Evolutionary conservation across 306 rosid genomes (phyloP).

Genomic region (Gastrolobium villosum): DNA sequence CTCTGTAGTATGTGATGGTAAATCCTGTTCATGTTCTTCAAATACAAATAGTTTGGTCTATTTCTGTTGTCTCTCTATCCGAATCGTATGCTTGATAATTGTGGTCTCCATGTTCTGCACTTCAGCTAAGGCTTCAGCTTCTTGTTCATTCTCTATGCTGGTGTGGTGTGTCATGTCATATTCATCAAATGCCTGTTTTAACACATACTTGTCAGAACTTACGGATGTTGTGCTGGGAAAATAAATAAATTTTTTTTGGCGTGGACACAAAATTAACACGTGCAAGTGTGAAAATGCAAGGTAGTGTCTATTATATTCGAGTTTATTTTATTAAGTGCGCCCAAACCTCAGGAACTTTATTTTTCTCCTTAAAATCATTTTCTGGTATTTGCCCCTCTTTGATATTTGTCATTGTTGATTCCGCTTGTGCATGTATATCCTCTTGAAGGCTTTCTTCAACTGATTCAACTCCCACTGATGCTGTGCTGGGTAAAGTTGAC

Average conservation of each 20-base stretch:
- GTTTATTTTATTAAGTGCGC: background rate
- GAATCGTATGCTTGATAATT: background rate
- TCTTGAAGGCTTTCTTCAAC: slow-evolving; percentile 37
- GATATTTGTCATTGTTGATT: slow-evolving; percentile 11
- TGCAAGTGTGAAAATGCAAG: slow-evolving; percentile 12
- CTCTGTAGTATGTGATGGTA: background rate
- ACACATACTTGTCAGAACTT: slow-evolving; percentile 1
- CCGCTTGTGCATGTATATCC: slow-evolving; percentile 37
- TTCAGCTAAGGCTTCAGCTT: background rate
- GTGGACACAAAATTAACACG: background rate
- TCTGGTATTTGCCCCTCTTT: slow-evolving; percentile 37
- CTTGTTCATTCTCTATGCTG: background rate
- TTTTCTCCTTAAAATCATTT: slow-evolving; percentile 15
- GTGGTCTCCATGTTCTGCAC: background rate
- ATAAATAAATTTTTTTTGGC: background rate
- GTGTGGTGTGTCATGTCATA: slow-evolving; percentile 13
- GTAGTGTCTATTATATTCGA: background rate
- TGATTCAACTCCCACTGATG: slow-evolving; percentile 3
- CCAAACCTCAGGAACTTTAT: slow-evolving; percentile 40
- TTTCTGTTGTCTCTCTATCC: background rate
- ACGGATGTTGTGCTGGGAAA: background rate
- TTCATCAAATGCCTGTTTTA: slow-evolving; percentile 44
- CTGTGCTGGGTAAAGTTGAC: background rate
- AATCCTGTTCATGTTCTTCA: background rate
- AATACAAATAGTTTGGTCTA: background rate